Base-by-base conservation (phyloP, 495 filamentous ascomycete genomes). In the Lasiosphaeria ovina region DNA sequence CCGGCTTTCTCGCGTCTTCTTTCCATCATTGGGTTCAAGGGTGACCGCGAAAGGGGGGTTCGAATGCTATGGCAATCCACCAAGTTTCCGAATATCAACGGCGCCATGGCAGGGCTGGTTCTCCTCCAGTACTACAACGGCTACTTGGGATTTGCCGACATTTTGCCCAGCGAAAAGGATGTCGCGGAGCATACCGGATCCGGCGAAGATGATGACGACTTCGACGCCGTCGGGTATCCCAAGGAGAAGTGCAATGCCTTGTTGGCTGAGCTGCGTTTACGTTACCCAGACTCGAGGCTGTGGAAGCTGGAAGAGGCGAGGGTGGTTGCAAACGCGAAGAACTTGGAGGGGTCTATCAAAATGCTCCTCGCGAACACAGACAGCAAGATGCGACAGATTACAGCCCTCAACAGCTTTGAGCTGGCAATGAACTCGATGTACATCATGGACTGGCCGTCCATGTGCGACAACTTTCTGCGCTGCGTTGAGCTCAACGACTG, bases 261-360 rank as follows among this genome's bases (percentile, higher is more conserved):
- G 11, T 76, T 98, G 1, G 76, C 78, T 3, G 78, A 84, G 45
- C 92, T 97, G 88, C 83, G 91, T 55, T 67, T 71, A 33, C 83
- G 88, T 5, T 97, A 95, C 70, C 90, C 93, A 0, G 85, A 91
- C 51, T 90, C 87, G 62, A 85, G 86, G 32, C 82, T 98, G 7
- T 98, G 95, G 94, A 79, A 88, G 42, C 77, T 97, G 9, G 94
- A 98, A 74, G 91, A 96, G 77, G 91, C 91, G 4, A 81, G 94
- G 16, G 88, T 93, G 82, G 76, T 86, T 17, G 85, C 86, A 34
- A 84, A 85, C 48, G 85, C 88, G 59, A 83, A 82, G 12, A 76
- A 86, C 49, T 76, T 98, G 1, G 81, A 84, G n/a, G 77, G 81
- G 10, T 87, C 93, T 8, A 74, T 96, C 60, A 76, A 81, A 3